Base-by-base conservation (phyloP, 495 filamentous ascomycete genomes). In the Aspergillus taichungensis region DNA sequence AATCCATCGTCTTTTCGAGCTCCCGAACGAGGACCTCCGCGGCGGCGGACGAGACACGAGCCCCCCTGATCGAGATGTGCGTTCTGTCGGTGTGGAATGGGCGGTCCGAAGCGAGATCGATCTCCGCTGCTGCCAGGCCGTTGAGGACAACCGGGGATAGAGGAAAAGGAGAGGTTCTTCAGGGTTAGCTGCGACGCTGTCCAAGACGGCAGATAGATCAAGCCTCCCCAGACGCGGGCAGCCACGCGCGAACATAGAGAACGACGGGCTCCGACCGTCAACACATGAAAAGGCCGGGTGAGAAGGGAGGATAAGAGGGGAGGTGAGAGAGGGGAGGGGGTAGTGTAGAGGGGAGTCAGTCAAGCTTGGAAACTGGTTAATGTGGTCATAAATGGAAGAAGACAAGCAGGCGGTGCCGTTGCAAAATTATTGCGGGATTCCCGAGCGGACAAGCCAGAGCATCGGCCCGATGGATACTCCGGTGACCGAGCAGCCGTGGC, bases 121-220 rank as follows among this genome's bases (percentile, higher is more conserved):
- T 44, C 56, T 55, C 28, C 52, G 56, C 9, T 56, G 53, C n/a
- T 47, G 56, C 9, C 60, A 30, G 12, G 49, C 42, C 37, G 60
- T 54, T 11, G 62, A 57, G 46, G 57, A 62, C 68, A 64, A 71
- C 50, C 57, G 62, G 44, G 69, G 69, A 43, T 73, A 73, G 31
- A 73, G 68, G 45, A 73, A 73, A 14, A 69, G 61, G 14, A 73
- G 59, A 42, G 67, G 62, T 58, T 72, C 66, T 44, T 63, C 59
- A 47, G 62, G 40, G 47, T 57, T 56, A 55, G 60, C 54, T 49
- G 59, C 55, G 53, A 59, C 53, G 38, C 53, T 60, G 55, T 71
- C 64, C 45, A 66, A 56, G 59, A 61, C 49, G 53, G 60, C 53
- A 50, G 64, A 58, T 41, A 69, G 35, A 43, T 53, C 52, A 41